phyloP scores from a whole-genome alignment of 345 rosid genomes.

The Corymbia maculata region DNA sequence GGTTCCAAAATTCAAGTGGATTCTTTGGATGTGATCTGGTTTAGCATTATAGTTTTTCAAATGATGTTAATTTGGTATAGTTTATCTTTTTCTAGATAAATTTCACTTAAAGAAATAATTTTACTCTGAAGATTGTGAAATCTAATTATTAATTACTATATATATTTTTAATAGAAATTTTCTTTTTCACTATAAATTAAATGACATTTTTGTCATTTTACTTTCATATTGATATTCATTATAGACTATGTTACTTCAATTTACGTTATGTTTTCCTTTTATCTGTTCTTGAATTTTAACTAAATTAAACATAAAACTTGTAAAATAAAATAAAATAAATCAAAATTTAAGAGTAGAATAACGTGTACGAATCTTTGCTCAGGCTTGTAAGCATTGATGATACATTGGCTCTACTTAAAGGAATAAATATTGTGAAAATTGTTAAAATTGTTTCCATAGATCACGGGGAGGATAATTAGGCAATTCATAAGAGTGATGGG shows the following conservation, averaged over 20 bases:
- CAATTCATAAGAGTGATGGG: not conserved
- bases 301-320: accelerated
- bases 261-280: not conserved
- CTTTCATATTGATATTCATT: not conserved
- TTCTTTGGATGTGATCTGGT: too few relatives aligned
- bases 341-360: not conserved
- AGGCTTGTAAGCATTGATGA: not conserved
- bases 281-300: not conserved
- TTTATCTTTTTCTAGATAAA: too few relatives aligned
- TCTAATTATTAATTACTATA: too few relatives aligned
- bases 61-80: not conserved
- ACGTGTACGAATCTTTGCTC: too few relatives aligned
- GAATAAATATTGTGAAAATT: not conserved
- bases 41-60: accelerated
- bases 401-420: not conserved
- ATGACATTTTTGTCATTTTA: not conserved
- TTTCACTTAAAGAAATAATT: too few relatives aligned
- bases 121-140: not conserved
- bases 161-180: not conserved
- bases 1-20: accelerated
- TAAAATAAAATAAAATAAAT: not conserved
- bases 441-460: not conserved
- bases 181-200: not conserved
- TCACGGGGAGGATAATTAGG: not conserved
- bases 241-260: not conserved